phyloP scores from a whole-genome alignment of 1,139 yeast genomes.

The Hyphopichia buzzinii region DNA sequence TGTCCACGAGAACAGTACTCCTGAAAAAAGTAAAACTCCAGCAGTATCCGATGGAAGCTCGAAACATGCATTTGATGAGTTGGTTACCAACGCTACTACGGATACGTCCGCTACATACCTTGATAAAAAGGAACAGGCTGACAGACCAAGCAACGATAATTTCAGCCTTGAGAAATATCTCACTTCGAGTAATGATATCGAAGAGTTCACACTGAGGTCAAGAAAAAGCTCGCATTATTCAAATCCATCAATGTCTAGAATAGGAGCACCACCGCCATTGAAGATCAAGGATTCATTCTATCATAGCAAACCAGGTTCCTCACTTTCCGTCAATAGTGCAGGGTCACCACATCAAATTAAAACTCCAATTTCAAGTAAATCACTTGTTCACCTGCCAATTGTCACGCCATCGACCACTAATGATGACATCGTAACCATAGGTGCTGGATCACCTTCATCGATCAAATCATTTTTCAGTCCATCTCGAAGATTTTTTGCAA shows the following conservation, averaged over 20 bases:
- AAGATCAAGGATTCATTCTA: constrained; percentile 4
- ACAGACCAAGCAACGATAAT: constrained; percentile 3
- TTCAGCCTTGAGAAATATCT: constrained; percentile 1
- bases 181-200: not conserved
- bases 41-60: not conserved
- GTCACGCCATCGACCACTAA: constrained; percentile 20
- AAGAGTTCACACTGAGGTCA: not conserved
- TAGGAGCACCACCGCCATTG: constrained; percentile 3
- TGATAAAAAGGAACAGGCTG: not conserved
- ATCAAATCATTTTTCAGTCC: constrained; percentile 33
- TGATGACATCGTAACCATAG: constrained; percentile 26
- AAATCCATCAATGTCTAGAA: not conserved
- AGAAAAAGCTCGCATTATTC: not conserved
- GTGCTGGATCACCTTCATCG: constrained; percentile 36
- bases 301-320: not conserved
- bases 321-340: not conserved
- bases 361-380: constrained; percentile 1
- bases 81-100: not conserved
- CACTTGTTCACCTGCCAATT: constrained; percentile 7
- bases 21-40: not conserved
- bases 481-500: constrained; percentile 26
- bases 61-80: not conserved
- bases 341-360: not conserved
- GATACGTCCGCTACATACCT: not conserved
- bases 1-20: too few relatives aligned